Percentiles rank a stretch among this genome's conserved stretches.
Conservation (phyloP, 1,139 yeast species). For the Kodamaea sp. region DNA sequence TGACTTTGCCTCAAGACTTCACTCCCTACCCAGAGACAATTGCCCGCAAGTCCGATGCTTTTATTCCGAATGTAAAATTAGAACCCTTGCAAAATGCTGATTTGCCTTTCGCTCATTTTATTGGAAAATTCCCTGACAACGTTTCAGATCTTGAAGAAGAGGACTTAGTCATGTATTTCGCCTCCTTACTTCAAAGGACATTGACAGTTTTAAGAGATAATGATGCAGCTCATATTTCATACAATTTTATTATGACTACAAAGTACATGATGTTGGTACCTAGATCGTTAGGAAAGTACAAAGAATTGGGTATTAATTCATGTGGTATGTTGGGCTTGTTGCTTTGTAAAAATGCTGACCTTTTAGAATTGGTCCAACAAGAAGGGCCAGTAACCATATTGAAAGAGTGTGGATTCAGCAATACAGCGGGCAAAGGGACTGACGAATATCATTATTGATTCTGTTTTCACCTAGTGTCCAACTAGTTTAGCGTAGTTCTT, state of each 20-base stretch:
- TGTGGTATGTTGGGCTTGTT: conserved; percentile 80
- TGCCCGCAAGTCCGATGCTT: conserved; percentile 47
- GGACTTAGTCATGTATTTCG: conserved; percentile 61
- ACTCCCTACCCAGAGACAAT: conserved; percentile 61
- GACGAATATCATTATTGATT: conserved; percentile 39
- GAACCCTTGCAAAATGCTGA: conserved; percentile 64
- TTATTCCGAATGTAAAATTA: conserved; percentile 50
- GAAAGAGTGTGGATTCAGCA: conserved; percentile 64
- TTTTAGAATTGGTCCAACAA: conserved; percentile 38
- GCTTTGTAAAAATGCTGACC: conserved; percentile 68
- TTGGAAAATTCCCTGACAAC: conserved; percentile 60
- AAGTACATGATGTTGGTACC: conserved; percentile 89
- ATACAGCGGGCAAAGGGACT: conserved; percentile 37
- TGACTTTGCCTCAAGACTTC: conserved; percentile 62
- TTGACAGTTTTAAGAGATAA: conserved; percentile 64
- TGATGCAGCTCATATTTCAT: conserved; percentile 52
- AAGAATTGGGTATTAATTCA: conserved; percentile 67
- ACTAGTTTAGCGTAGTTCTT: conserved; percentile 13
- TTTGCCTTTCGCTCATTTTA: conserved; percentile 81
- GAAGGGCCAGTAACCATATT: conserved; percentile 52
- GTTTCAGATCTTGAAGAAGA: conserved; percentile 43
- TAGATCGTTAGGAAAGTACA: conserved; percentile 48
- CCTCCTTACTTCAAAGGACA: conserved; percentile 68
- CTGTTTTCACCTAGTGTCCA: too few relatives aligned
- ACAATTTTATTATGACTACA: conserved; percentile 79